Conservation (phyloP, 1,139 yeast genomes). For the Yamadazyma dushanensis region DNA sequence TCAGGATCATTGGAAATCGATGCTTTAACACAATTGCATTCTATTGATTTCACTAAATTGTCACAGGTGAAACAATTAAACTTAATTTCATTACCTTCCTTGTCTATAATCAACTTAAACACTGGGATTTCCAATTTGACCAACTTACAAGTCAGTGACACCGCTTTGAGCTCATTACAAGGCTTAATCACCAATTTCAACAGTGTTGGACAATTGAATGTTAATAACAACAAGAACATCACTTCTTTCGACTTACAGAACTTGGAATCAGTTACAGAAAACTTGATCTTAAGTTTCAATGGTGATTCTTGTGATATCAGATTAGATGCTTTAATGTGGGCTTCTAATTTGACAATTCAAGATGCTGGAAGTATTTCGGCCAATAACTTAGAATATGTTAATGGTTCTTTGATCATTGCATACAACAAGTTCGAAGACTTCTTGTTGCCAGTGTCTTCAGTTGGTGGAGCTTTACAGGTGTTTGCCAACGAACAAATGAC, state of each 20-base stretch:
- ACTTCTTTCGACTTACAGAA: conserved; percentile 35
- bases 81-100: conserved; percentile 45
- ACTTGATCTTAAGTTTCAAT: conserved; percentile 45
- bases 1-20: conserved; percentile 38
- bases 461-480: conserved; percentile 44
- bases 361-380: conserved; percentile 36
- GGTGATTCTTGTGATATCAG: conserved; percentile 40
- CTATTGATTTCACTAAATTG: conserved; percentile 38
- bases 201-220: conserved; percentile 36
- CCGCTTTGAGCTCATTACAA: conserved; percentile 41
- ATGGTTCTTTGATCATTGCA: conserved; percentile 43
- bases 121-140: conserved; percentile 36
- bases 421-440: conserved; percentile 40
- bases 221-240: conserved; percentile 49
- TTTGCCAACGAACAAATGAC: conserved; percentile 46
- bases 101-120: conserved; percentile 39
- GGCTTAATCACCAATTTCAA: conserved; percentile 36
- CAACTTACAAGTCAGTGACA: conserved; percentile 41
- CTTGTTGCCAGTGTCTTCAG: conserved; percentile 31
- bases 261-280: conserved; percentile 35
- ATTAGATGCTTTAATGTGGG: conserved; percentile 41
- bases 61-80: conserved; percentile 30
- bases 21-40: conserved; percentile 43
- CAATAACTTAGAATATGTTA: conserved; percentile 37
- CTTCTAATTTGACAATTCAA: conserved; percentile 47